Evolutionary conservation across 768 basidiomycete genomes (phyloP).

Genomic region (Naganishia vishniacii): DNA sequence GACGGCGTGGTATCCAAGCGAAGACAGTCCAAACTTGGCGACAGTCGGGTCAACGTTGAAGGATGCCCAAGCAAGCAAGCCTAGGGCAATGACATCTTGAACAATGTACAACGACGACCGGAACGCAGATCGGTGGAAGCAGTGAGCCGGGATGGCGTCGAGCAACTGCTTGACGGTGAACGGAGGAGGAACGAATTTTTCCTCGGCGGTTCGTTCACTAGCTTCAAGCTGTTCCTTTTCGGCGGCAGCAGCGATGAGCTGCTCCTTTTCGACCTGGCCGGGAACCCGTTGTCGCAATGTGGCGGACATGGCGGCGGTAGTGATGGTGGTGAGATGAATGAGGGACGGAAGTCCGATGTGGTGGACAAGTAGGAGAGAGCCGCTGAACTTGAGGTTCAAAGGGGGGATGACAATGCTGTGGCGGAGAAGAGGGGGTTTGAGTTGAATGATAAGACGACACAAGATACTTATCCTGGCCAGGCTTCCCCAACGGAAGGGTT

Average conservation of each 20-base stretch:
- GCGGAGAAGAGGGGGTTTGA: not conserved
- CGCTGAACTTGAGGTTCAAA: not conserved
- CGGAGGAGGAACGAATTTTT: constrained; percentile 62
- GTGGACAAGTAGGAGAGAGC: not conserved
- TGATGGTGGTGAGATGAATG: not conserved
- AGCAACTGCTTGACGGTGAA: constrained; percentile 81
- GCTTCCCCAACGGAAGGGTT: too few relatives aligned
- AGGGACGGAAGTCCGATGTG: not conserved
- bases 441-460: too few relatives aligned
- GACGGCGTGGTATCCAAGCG: constrained; percentile 45
- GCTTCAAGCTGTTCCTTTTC: constrained; percentile 15
- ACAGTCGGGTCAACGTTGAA: constrained; percentile 60
- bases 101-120: constrained; percentile 69
- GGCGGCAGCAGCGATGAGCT: constrained; percentile 21
- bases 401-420: constrained; percentile 5
- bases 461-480: constrained; percentile 5
- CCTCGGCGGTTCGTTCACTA: not conserved
- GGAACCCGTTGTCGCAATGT: constrained; percentile 26
- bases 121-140: constrained; percentile 82
- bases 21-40: constrained; percentile 32
- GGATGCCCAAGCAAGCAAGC: constrained; percentile 62
- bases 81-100: constrained; percentile 71
- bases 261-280: constrained; percentile 25
- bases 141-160: constrained; percentile 75
- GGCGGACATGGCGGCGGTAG: constrained; percentile 24